Evolutionary conservation across 495 filamentous ascomycete species (phyloP).

Genomic region (Poronia punctata): DNA sequence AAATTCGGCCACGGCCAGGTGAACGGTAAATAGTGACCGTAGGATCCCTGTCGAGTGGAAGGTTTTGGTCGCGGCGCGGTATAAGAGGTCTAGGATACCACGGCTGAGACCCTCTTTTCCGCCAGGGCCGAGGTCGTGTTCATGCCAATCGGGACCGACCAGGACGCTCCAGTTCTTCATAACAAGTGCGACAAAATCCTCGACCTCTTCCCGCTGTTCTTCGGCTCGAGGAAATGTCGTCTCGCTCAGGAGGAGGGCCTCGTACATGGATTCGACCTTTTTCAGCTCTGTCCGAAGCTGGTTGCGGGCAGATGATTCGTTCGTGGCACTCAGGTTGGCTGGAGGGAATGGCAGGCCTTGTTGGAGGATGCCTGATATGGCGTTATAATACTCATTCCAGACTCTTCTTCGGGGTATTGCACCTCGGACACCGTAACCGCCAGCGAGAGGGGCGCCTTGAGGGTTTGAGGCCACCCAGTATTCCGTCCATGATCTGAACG

Average conservation of each 20-base stretch:
- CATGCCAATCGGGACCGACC: constrained; percentile 65
- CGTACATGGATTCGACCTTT: constrained; percentile 65
- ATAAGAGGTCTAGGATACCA: constrained; percentile 74
- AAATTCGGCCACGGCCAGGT: constrained; percentile 79
- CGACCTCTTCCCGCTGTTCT: constrained; percentile 64
- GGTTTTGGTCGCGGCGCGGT: constrained; percentile 81
- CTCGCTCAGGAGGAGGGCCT: constrained; percentile 63
- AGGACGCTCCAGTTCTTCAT: constrained; percentile 79
- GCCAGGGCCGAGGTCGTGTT: constrained; percentile 71
- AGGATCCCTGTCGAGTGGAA: constrained; percentile 88
- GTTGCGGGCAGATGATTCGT: constrained; percentile 46
- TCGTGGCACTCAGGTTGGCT: constrained; percentile 30
- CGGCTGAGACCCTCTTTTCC: constrained; percentile 65
- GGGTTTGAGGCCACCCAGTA: constrained; percentile 45
- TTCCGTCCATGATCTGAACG: constrained; percentile 57
- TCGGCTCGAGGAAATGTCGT: constrained; percentile 78
- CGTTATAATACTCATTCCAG: constrained; percentile 76
- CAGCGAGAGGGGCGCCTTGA: constrained; percentile 27
- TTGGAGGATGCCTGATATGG: constrained; percentile 60
- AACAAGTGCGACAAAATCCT: constrained; percentile 71
- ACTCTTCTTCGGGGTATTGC: constrained; percentile 49
- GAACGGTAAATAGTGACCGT: constrained; percentile 80
- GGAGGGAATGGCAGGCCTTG: constrained; percentile 44
- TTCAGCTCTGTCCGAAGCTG: constrained; percentile 68
- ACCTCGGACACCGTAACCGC: constrained; percentile 39